Evolutionary conservation across 2,329 filamentous ascomycete genomes (phyloP), one percentile per base, ranked within the genome.

Genomic region (Aspergillus sp.): DNA sequence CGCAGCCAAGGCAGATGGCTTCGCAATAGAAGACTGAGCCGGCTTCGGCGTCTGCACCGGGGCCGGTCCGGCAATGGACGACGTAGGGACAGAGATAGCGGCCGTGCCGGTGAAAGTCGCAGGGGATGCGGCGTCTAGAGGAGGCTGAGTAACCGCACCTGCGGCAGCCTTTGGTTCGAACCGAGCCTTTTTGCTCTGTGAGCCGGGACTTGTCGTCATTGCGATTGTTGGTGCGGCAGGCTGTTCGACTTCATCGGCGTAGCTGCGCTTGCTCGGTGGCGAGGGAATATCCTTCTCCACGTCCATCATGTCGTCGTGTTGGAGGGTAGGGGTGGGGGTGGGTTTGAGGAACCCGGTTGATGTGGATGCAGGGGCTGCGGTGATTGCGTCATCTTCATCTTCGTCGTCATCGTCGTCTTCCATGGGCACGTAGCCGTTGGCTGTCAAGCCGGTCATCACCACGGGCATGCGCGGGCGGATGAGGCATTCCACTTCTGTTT

Each of bases 401-500:
- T 73, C 73, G 12, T 74, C 74, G 4, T 76, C 74, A 3, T 76
- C 74, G 10, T 75, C 63, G 1, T 69, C 66, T 4, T 67, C 69
- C 13, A 68, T 64, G 15, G 65, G 73, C 9, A 67, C 65, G 39
- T 61, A 63, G 43, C 68, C 72, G 60, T 66, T 76, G 61, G 58
- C 68, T 5, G 67, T 67, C 15, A 62, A 53, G 1, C 62, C 63
- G 48, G 70, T 72, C 59, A 75, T 70, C 57, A 79, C 36, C 12
- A 81, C 71, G 2, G 83, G 81, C 80, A 84, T 81, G 47, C 82
- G 76, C 12, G 83, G 83, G 55, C 81, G 75, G 21, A 85, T 80
- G 58, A 97, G 74, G 9, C 90, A 84, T 75, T 97, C 93, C 1
- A 95, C 85, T 15, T 84, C 84, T 59, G 85, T 80, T 53, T 89